phyloP scores from a whole-genome alignment of 2,329 filamentous ascomycete genomes.

The Blumeria hordei region DNA sequence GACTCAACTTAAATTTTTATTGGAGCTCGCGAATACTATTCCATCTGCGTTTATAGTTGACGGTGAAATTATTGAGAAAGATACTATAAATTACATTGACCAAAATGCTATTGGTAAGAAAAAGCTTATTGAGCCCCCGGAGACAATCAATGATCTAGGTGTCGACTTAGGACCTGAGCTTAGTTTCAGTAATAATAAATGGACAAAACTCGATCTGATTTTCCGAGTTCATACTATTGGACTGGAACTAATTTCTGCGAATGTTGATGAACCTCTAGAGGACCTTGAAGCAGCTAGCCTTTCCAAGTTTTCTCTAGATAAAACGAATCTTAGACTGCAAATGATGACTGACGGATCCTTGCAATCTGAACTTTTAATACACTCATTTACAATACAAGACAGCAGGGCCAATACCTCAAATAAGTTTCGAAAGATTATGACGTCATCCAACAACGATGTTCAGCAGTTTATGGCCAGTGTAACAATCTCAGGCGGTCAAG shows the following conservation, averaged over 20 bases:
- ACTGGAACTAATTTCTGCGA: constrained; percentile 61
- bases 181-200: constrained; percentile 41
- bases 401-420: constrained; percentile 74
- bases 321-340: constrained; percentile 72
- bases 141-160: constrained; percentile 7
- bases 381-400: constrained; percentile 86
- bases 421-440: constrained; percentile 97
- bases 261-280: constrained; percentile 53
- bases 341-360: constrained; percentile 83
- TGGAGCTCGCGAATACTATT: constrained; percentile 71
- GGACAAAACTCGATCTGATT: constrained; percentile 81
- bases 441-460: constrained; percentile 76
- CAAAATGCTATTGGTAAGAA: no score
- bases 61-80: constrained; percentile 42
- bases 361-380: constrained; percentile 79
- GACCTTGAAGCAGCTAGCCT: constrained; percentile 58
- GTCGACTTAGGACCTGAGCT: constrained; percentile 46
- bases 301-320: constrained; percentile 82
- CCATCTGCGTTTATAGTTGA: constrained; percentile 69
- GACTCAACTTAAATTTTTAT: constrained; percentile 68
- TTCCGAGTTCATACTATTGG: constrained; percentile 78
- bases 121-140: no score
- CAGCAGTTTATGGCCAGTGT: constrained; percentile 97
- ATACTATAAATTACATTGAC: constrained; percentile 40
- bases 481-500: constrained; percentile 67